Evolutionary conservation across 2,329 filamentous ascomycete species (phyloP), one percentile per base, ranked within the genome.

Genomic region (Hymenoscyphus scutula): DNA sequence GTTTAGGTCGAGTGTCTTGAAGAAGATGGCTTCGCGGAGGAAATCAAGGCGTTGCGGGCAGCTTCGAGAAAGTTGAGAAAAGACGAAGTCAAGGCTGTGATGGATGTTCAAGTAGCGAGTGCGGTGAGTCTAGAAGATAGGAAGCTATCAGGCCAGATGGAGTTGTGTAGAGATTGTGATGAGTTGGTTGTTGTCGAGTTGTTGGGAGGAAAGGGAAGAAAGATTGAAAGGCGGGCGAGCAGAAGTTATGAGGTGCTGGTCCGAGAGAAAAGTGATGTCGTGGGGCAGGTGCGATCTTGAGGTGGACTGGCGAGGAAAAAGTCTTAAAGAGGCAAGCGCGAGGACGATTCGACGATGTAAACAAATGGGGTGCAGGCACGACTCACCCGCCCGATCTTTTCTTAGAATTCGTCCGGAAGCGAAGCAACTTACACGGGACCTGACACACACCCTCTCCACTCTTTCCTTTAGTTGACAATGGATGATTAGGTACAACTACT

Each of bases 71-170:
- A 37, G 45, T 25, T 23, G 45, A 51, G 15, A 51, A 51, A 51
- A 11, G 19, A 25, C 63, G 38, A 58, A 60, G 63, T 62, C 60
- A 65, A 61, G 64, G 61, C 62, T 66, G 64, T 66, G 65, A 67
- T 56, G 56, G 62, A 68, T 63, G 61, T 64, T 65, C 65, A 61
- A 65, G 67, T 70, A 73, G 72, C 70, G 72, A 74, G 68, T 69
- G 69, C 63, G 27, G 19, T 58, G 45, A 63, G 67, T 73, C 68
- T 74, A 69, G 68, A 73, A 72, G 72, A 74, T 74, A 73, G 70
- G 66, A 67, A 73, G 73, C 72, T 74, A 74, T 73, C 72, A 65
- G 73, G 73, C 72, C 71, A 74, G 71, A 72, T 71, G 66, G 61
- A 59, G 64, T 63, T 67, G 64, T 67, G 68, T 68, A 71, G 70